Evolutionary conservation across 257 asterid species (phyloP).

Genomic region (Thymus quinquecostatus): DNA sequence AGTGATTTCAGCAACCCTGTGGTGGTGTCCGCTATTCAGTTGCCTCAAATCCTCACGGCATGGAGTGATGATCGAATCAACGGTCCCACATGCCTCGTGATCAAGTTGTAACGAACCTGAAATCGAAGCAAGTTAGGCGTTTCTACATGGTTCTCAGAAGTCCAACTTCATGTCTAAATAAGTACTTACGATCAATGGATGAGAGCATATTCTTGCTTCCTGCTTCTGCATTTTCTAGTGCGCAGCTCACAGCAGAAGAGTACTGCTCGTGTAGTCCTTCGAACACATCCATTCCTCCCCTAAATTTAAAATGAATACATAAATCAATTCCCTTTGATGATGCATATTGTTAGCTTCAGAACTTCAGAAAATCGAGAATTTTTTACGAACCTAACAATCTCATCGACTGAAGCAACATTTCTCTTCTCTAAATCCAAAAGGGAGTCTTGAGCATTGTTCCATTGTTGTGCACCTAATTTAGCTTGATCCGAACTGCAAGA

Average conservation of each 20-base stretch:
- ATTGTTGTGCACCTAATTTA: constrained; percentile 70
- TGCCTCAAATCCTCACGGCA: constrained; percentile 79
- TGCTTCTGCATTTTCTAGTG: constrained; percentile 64
- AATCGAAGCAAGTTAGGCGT: constrained; percentile 12
- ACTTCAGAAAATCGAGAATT: neutral
- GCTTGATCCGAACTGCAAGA: constrained; percentile 72
- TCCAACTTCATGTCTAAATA: neutral
- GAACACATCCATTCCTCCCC: constrained; percentile 77
- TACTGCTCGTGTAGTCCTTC: constrained; percentile 54
- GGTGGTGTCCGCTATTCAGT: constrained; percentile 72
- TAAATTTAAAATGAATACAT: constrained; percentile 24
- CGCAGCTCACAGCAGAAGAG: constrained; percentile 72
- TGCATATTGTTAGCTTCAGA: constrained; percentile 10
- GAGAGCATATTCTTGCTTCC: constrained; percentile 73
- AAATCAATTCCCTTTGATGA: neutral
- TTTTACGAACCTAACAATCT: constrained; percentile 66
- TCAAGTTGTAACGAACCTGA: constrained; percentile 91
- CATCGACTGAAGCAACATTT: constrained; percentile 63
- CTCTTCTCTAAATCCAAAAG: constrained; percentile 60
- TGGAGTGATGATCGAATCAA: constrained; percentile 71
- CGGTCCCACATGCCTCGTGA: constrained; percentile 70
- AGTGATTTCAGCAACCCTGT: constrained; percentile 70
- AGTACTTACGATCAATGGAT: constrained; percentile 71
- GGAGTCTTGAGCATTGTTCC: constrained; percentile 75
- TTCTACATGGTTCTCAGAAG: neutral